Percentiles rank a stretch among this genome's conserved stretches.
phyloP scores from a whole-genome alignment of 208 protist species.

The Crithidia fasciculata region DNA sequence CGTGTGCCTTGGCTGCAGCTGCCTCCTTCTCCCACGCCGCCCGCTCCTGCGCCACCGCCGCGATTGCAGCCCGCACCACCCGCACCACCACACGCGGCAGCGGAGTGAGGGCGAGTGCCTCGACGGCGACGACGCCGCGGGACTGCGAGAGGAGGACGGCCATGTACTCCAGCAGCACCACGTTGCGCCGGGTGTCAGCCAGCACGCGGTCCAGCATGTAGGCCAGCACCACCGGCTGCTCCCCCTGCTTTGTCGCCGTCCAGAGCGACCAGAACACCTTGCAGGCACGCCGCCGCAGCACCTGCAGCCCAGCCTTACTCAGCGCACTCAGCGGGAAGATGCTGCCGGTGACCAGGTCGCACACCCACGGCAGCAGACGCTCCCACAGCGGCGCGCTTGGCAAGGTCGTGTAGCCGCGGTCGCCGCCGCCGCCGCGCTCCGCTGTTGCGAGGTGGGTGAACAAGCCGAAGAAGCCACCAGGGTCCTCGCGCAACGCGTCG shows the following conservation, averaged over 20 bases:
- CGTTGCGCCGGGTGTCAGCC: constrained; percentile 39
- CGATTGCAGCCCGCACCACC: constrained; percentile 24
- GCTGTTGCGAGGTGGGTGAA: no score
- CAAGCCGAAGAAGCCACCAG: no score
- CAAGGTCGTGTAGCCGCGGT: not conserved
- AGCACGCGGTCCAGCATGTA: constrained; percentile 60
- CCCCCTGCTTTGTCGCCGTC: constrained; percentile 11
- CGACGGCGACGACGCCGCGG: constrained; percentile 30
- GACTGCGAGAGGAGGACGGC: constrained; percentile 70
- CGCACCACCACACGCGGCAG: constrained; percentile 36
- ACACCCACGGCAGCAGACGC: constrained; percentile 47
- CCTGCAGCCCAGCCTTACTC: constrained; percentile 21
- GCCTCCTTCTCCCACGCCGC: constrained; percentile 20
- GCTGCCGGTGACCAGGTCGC: constrained; percentile 34
- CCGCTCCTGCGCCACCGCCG: constrained; percentile 22
- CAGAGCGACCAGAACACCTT: constrained; percentile 63
- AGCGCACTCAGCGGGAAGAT: constrained; percentile 41
- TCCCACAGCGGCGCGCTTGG: constrained; percentile 19
- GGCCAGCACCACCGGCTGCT: constrained; percentile 37
- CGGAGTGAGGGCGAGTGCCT: constrained; percentile 42
- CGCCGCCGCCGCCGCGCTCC: not conserved
- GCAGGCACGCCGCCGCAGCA: constrained; percentile 45
- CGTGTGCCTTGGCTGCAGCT: not conserved
- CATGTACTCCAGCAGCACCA: constrained; percentile 69
- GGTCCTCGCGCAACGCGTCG: no score